phyloP scores from a whole-genome alignment of 1,284 basidiomycete genomes.

The Moesziomyces sp. region DNA sequence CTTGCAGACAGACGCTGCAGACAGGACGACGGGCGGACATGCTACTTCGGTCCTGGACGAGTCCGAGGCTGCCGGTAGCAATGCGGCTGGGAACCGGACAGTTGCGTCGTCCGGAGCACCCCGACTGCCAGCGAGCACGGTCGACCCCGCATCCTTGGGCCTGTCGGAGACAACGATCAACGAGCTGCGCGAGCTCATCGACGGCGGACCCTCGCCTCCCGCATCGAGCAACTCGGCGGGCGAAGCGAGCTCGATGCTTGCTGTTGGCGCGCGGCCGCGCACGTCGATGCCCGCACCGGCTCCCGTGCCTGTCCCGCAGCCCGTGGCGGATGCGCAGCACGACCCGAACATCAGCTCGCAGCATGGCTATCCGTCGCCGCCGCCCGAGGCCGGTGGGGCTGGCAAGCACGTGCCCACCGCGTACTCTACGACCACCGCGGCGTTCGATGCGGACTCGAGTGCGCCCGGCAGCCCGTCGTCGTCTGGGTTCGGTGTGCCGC shows the following conservation, averaged over 20 bases:
- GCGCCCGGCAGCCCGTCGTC: conserved; percentile 23
- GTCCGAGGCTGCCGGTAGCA: conserved; percentile 16
- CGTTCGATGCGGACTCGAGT: conserved; percentile 11
- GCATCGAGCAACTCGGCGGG: conserved; percentile 20
- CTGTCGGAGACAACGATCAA: conserved; percentile 51
- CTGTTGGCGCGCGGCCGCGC: conserved; percentile 10
- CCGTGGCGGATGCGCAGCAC: conserved; percentile 17
- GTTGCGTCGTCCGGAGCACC: conserved; percentile 4
- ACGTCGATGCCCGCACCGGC: conserved; percentile 19
- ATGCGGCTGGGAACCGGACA: neutral
- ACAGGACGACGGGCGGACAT: neutral
- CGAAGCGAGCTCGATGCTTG: neutral
- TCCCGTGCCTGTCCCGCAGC: conserved; percentile 41
- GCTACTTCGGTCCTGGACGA: conserved; percentile 41
- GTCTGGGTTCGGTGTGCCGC: conserved; percentile 20
- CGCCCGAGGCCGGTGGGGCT: conserved; percentile 13
- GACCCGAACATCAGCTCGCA: conserved; percentile 25
- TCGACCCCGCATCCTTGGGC: conserved; percentile 40
- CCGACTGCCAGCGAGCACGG: conserved; percentile 5
- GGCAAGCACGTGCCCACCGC: conserved; percentile 15
- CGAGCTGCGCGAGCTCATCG: conserved; percentile 57
- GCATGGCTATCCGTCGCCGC: conserved; percentile 42
- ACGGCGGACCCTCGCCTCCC: conserved; percentile 34
- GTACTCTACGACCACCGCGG: conserved; percentile 25
- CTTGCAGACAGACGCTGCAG: neutral